Evolutionary conservation across 495 filamentous ascomycete species (phyloP).

Genomic region (Achaetomiella virescens): DNA sequence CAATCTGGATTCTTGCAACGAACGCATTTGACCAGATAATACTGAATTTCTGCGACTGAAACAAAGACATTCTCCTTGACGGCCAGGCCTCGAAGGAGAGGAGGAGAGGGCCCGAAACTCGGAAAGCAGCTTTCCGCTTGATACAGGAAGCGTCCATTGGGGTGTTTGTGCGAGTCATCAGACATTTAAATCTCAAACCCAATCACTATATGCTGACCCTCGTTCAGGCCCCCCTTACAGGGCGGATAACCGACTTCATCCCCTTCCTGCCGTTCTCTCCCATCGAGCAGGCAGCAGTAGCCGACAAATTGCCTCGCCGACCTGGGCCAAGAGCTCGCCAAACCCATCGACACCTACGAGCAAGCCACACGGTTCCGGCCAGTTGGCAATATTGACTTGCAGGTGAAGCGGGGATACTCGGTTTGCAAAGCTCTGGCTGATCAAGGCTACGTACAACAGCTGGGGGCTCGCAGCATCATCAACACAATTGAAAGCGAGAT

Average conservation of each 20-base stretch:
- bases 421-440: slow-evolving; percentile 34
- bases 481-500: slow-evolving; percentile 8
- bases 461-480: slow-evolving; percentile 36
- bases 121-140: slow-evolving; percentile 22
- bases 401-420: slow-evolving; percentile 27
- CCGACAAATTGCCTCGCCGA: slow-evolving; percentile 41
- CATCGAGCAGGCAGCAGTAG: slow-evolving; percentile 39
- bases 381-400: slow-evolving; percentile 36
- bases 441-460: slow-evolving; percentile 31
- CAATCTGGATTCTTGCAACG: slow-evolving; percentile 52
- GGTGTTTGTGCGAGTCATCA: slow-evolving; percentile 22
- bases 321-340: slow-evolving; percentile 26
- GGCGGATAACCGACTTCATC: slow-evolving; percentile 38
- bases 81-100: slow-evolving; percentile 3
- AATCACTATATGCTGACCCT: no score
- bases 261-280: slow-evolving; percentile 45
- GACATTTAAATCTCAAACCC: not conserved
- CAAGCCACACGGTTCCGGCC: slow-evolving; percentile 9
- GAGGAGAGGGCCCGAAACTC: slow-evolving; percentile 1
- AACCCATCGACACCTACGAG: slow-evolving; percentile 25
- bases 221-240: slow-evolving; percentile 31
- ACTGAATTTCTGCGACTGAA: slow-evolving; percentile 27
- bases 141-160: slow-evolving; percentile 29
- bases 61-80: slow-evolving; percentile 22
- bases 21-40: slow-evolving; percentile 43